Base-by-base conservation (phyloP, 768 basidiomycete species). In the Asterophora parasitica region DNA sequence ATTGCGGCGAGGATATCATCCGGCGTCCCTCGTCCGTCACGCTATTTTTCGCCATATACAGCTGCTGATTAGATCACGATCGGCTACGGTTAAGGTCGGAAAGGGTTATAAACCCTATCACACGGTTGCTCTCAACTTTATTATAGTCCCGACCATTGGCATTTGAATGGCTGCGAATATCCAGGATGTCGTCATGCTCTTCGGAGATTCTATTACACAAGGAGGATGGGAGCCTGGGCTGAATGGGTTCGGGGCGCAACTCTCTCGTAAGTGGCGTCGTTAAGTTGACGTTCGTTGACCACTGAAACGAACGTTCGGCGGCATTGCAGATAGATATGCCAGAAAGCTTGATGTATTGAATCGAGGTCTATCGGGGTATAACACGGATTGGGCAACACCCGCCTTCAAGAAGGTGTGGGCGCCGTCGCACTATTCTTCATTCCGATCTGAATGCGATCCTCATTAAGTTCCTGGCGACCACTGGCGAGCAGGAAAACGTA, bases 341-440 rank as follows among this genome's bases (percentile, higher is more conserved):
- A 74, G 93, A 52, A 89, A 83, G 63, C 65, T 92, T 27, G 93
- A 96, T 59, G 81, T 96, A 15, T 54, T 95, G 52, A 95, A 95
- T 60, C 81, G 92, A 40, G 93, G 93, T 1, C 71, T 83, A 23
- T 74, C 79, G 26, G 92, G 92, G 2, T 96, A 94, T 66, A 93
- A 88, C 59, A 85, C 90, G 0, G 81, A 85, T 28, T 94, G 92
- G 92, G 83, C 75, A 5, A 67, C 92, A 31, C 87, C 88, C 3
- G 76, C 91, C 23, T 78, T 94, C 48, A 76, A 88, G 58, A 82
- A 85, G 75, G 88, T 83, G 39, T 32, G 72, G 54, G 23, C 23
- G 23, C 23, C 23, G n/a, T 17, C 33, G 28, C 12, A 15, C 13
- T 36, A 35, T 12, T 13, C 3, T 16, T 44, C 35, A 17, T n/a